phyloP scores from a whole-genome alignment of 129 eudicot species.

The Chrysanthemum lavandulifolium region DNA sequence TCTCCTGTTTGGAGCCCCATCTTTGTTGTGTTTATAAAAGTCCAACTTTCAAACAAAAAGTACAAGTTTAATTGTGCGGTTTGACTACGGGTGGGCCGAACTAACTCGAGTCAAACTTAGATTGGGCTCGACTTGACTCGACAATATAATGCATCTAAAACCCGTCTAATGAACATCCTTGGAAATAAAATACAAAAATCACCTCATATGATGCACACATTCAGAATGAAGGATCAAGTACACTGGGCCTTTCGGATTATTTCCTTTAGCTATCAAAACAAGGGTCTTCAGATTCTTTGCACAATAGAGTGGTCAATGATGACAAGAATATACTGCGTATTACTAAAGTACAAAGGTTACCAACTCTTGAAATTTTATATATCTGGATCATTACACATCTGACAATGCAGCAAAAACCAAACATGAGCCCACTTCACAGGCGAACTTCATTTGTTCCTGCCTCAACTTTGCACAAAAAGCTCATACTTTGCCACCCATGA shows the following conservation, averaged over 20 bases:
- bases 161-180: neutral
- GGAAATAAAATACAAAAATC: too few relatives aligned
- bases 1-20: too few relatives aligned
- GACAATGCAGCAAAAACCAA: slow-evolving; percentile 5
- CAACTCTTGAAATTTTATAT: slow-evolving; percentile 20
- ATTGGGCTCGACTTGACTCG: too few relatives aligned
- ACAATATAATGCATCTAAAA: neutral
- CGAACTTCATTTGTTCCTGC: slow-evolving; percentile 18
- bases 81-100: too few relatives aligned
- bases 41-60: too few relatives aligned
- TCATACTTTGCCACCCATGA: slow-evolving; percentile 33
- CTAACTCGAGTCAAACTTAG: too few relatives aligned
- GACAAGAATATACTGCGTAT: slow-evolving; percentile 19
- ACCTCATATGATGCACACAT: neutral
- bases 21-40: too few relatives aligned
- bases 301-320: neutral
- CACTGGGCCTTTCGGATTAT: slow-evolving; percentile 16
- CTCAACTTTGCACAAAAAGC: slow-evolving; percentile 15
- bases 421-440: neutral
- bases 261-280: slow-evolving; percentile 23
- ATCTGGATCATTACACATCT: slow-evolving; percentile 17
- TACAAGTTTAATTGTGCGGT: too few relatives aligned
- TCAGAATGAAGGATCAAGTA: neutral
- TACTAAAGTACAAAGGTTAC: slow-evolving; percentile 23
- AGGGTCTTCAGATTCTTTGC: slow-evolving; percentile 21